Evolutionary conservation across 2,329 filamentous ascomycete species (phyloP), one percentile per base, ranked within the genome.

Genomic region (Ophiostoma sp.): DNA sequence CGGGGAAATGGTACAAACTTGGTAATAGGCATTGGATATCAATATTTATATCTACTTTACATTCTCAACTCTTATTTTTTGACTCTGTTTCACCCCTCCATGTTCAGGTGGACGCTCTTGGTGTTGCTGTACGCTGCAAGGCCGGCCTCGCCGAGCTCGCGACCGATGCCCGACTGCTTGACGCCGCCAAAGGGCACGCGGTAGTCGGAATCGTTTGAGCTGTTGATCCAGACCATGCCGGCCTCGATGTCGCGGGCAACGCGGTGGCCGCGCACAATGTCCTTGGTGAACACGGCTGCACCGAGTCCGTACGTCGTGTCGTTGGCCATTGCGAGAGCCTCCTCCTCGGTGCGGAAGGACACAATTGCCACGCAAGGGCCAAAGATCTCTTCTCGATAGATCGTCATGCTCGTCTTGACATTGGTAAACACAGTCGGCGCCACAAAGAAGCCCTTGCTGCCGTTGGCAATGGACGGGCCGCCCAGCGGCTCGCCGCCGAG

Each of bases 81-180:
- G 4, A 7, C 36, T 2, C 54, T 13, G 15, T 33, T 17, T n/a
- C 33, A 35, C 39, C 31, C 62, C 17, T 39, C 44, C 67, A 67
- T 27, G 33, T 74, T 73, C 6, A 74, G 35, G 23, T 72, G 69
- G 10, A 78, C 76, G 1, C 79, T 79, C 75, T 82, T 81, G 65
- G 79, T 77, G 73, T 80, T 78, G 31, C 77, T 79, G 69, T 81
- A 84, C 1, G 77, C 81, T 39, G 81, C 80, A 13, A 83, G 73
- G 0, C 80, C 81, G 0, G 79, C 80, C 75, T 82, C 81, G 2
- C 81, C 81, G 8, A 83, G 72, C 72, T 86, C 82, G 27, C 84
- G 76, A 0, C 85, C 85, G 76, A 87, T 86, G 4, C 86, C 86
- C 76, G 81, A 84, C 79, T 87, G 83, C 79, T 89, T 89, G 7